A percentile compares a stretch with the other conserved stretches of the same genome.
phyloP scores from a whole-genome alignment of 2,329 filamentous ascomycete genomes.

The Aspergillus eucalypticola region DNA sequence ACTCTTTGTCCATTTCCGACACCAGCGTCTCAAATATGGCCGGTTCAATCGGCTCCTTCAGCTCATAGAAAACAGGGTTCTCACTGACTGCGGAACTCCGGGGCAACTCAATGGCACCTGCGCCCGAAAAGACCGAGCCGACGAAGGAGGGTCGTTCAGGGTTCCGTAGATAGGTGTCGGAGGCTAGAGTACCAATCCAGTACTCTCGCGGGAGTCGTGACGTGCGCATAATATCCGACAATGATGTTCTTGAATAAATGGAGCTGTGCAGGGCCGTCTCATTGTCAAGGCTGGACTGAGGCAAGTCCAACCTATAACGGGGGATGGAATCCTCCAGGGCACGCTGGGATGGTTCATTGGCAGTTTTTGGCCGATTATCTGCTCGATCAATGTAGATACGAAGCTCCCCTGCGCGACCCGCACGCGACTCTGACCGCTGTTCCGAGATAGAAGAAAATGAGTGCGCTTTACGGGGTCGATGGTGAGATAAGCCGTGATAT shows the following conservation, averaged over 20 bases:
- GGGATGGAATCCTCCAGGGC: constrained; percentile 76
- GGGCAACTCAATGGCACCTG: constrained; percentile 34
- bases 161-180: constrained; percentile 29
- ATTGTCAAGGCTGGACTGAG: constrained; percentile 74
- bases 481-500: constrained; percentile 22
- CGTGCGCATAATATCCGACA: constrained; percentile 66
- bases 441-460: constrained; percentile 79
- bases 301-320: constrained; percentile 78
- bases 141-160: constrained; percentile 36
- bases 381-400: constrained; percentile 79
- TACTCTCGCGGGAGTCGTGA: constrained; percentile 56
- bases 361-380: constrained; percentile 63
- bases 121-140: constrained; percentile 39
- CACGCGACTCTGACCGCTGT: constrained; percentile 43
- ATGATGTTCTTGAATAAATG: constrained; percentile 69
- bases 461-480: constrained; percentile 61
- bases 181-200: constrained; percentile 25
- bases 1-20: constrained; percentile 75
- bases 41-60: constrained; percentile 63
- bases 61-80: constrained; percentile 47
- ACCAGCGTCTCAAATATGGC: constrained; percentile 78
- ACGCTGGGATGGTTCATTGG: constrained; percentile 59
- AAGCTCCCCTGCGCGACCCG: constrained; percentile 64
- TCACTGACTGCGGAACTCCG: constrained; percentile 35
- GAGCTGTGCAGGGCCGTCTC: constrained; percentile 78